Percentiles rank a stretch among this genome's conserved stretches.
Conservation (phyloP, 352 stramenopile species). For the Phytophthora hibernalis region DNA sequence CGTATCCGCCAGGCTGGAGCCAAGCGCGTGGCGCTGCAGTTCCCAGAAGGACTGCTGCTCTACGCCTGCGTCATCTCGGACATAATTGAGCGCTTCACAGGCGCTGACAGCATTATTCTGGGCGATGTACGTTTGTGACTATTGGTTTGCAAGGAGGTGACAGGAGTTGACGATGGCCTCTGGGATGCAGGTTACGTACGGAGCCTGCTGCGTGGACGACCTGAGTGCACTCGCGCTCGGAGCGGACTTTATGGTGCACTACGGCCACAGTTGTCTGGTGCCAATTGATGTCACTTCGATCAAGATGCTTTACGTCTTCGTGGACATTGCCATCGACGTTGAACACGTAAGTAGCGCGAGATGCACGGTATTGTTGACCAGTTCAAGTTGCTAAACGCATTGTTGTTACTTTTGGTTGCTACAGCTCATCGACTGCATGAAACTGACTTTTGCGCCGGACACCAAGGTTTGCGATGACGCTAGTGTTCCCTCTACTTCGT, state of each 20-base stretch:
- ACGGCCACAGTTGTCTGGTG: constrained; percentile 99
- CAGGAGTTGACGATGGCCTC: neutral
- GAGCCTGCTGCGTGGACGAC: constrained; percentile 99
- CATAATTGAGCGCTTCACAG: constrained; percentile 97
- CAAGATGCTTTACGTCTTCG: constrained; percentile 99
- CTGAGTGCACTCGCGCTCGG: constrained; percentile 95
- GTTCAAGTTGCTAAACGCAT: neutral
- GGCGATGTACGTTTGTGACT: constrained; percentile 91
- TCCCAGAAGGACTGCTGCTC: constrained; percentile 98
- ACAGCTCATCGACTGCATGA: constrained; percentile 95
- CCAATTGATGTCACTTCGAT: constrained; percentile 96
- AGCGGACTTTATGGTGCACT: constrained; percentile 99
- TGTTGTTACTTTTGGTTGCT: constrained; percentile 7
- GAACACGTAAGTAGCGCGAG: constrained; percentile 77
- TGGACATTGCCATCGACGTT: constrained; percentile 99
- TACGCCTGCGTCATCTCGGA: constrained; percentile 98
- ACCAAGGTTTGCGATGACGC: constrained; percentile 57
- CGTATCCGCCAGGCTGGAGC: constrained; percentile 91
- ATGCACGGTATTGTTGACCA: neutral
- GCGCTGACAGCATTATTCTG: constrained; percentile 94
- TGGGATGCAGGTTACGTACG: constrained; percentile 93
- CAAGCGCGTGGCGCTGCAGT: constrained; percentile 97
- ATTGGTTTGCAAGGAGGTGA: neutral
- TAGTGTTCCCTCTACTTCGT: neutral
- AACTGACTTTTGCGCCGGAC: constrained; percentile 85